A percentile compares a stretch with the other conserved stretches of the same genome.
Evolutionary conservation across 495 filamentous ascomycete species (phyloP).

Genomic region (Aspergillus cristatus): DNA sequence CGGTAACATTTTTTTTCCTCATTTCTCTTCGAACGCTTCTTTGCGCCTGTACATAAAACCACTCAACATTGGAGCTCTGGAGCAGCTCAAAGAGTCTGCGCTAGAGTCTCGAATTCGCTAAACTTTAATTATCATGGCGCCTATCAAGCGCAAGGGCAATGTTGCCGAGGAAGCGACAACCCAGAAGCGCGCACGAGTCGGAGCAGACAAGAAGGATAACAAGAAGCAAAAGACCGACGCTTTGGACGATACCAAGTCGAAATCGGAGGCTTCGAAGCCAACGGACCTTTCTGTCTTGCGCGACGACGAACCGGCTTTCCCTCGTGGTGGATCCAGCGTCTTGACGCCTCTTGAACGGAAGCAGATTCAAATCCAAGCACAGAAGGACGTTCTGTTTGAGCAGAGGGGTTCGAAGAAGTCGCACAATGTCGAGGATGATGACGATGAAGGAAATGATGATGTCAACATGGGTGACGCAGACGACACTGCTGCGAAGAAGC

Average conservation of each 20-base stretch:
- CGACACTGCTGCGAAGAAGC: constrained; percentile 36
- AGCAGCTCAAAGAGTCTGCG: constrained; percentile 15
- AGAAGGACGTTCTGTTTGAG: constrained; percentile 87
- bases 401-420: constrained; percentile 51
- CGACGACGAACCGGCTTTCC: constrained; percentile 82
- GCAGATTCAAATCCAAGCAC: constrained; percentile 91
- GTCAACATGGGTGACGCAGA: constrained; percentile 41
- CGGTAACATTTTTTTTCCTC: constrained; percentile 10
- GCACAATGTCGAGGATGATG: constrained; percentile 29
- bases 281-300: constrained; percentile 45
- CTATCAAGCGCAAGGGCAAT: constrained; percentile 44
- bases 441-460: constrained; percentile 34
- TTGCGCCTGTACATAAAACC: constrained; percentile 18
- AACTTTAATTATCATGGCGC: constrained; percentile 33
- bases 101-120: constrained; percentile 5
- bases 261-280: constrained; percentile 25
- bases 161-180: constrained; percentile 26
- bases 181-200: constrained; percentile 40
- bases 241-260: constrained; percentile 9
- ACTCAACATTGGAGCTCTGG: constrained; percentile 14
- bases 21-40: constrained; percentile 18
- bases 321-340: constrained; percentile 83
- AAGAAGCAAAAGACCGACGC: constrained; percentile 20
- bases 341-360: constrained; percentile 91
- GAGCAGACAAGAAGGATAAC: constrained; percentile 26